Percentiles rank a stretch among this genome's conserved stretches.
Conservation (phyloP, 2,329 filamentous ascomycete species). For the Fusarium succisae region DNA sequence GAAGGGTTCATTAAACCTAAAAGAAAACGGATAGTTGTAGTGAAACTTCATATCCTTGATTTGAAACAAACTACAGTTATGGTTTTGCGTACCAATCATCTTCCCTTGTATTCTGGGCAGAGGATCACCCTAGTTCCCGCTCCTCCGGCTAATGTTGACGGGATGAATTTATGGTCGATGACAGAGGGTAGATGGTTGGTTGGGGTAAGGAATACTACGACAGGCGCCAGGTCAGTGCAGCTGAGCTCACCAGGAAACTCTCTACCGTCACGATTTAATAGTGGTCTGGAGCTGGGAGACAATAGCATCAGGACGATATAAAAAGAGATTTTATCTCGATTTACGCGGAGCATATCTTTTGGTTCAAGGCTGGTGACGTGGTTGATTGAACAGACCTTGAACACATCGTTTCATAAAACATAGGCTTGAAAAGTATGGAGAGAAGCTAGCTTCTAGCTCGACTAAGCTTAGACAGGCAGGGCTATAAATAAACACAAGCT, state of each 20-base stretch:
- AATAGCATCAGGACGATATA: not conserved
- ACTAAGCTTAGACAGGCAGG: accelerated
- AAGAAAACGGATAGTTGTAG: too few relatives aligned
- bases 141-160: not conserved
- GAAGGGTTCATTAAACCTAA: too few relatives aligned
- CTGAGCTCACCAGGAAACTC: not conserved
- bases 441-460: not conserved
- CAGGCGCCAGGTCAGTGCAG: too few relatives aligned
- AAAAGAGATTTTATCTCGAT: not conserved
- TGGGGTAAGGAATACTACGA: not conserved
- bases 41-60: not conserved
- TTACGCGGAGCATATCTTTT: accelerated
- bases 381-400: too few relatives aligned
- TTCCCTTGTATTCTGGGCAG: not conserved
- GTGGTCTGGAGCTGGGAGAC: not conserved
- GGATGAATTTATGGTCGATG: not conserved
- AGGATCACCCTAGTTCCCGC: not conserved
- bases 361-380: not conserved
- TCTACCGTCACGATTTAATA: not conserved
- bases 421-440: not conserved
- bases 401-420: not conserved
- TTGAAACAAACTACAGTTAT: not conserved
- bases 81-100: not conserved
- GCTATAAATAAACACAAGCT: not conserved
- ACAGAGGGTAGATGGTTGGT: not conserved